phyloP scores from a whole-genome alignment of 371 early-diverging fungal genomes.

The Haplosporangium sp. region DNA sequence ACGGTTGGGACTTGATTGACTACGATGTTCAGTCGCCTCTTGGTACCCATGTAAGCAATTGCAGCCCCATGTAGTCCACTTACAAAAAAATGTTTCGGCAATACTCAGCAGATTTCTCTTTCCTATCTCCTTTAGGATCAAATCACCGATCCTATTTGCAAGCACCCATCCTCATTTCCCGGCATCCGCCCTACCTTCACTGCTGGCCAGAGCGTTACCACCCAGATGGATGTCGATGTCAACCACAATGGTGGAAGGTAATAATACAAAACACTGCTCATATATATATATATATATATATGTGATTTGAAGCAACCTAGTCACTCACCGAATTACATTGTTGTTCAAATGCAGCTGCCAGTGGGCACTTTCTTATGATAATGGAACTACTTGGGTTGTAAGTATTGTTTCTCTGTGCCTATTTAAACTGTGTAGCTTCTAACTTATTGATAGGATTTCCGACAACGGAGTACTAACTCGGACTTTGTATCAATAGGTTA shows the following conservation, averaged over 20 bases:
- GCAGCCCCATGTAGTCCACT: background rate
- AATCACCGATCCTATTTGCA: constrained; percentile 45
- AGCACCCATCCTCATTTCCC: constrained; percentile 44
- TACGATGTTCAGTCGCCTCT: constrained; percentile 51
- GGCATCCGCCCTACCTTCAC: constrained; percentile 47
- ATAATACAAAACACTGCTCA: background rate
- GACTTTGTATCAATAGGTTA: constrained; percentile 38
- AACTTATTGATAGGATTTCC: background rate
- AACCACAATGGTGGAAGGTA: constrained; percentile 52
- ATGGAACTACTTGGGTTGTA: constrained; percentile 69
- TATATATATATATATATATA: too few species aligned
- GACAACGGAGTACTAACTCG: too few species aligned
- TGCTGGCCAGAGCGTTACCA: constrained; percentile 39
- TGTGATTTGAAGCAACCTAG: background rate
- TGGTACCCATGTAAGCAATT: constrained; percentile 35
- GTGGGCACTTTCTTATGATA: constrained; percentile 74
- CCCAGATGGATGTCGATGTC: constrained; percentile 52
- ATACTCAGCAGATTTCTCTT: background rate
- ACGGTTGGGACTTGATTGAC: constrained; percentile 41
- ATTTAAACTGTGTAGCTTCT: too few species aligned
- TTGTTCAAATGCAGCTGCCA: constrained; percentile 60
- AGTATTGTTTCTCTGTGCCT: constrained; percentile 46
- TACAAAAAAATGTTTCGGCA: too few species aligned
- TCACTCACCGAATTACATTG: too few species aligned
- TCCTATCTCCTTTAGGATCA: constrained; percentile 6